Evolutionary conservation across 2,329 filamentous ascomycete genomes (phyloP).

Genomic region (Trichoderma pleuroti): DNA sequence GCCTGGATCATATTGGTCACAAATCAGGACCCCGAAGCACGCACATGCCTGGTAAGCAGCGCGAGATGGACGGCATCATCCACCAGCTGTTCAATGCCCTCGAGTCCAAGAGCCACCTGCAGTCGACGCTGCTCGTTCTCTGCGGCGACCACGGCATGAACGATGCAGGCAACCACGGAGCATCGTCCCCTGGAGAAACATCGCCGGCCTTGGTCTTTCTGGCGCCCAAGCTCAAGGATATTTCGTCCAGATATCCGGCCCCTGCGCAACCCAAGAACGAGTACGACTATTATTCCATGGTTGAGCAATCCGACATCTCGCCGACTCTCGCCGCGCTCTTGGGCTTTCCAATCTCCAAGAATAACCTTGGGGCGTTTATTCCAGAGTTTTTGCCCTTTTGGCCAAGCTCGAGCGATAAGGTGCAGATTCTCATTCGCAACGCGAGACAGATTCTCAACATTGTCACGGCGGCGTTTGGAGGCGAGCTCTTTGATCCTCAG

Average conservation of each 20-base stretch:
- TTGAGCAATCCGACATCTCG: conserved; percentile 94
- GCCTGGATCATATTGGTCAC: conserved; percentile 95
- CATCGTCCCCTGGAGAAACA: conserved; percentile 89
- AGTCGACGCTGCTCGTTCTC: conserved; percentile 77
- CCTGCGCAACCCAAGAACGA: conserved; percentile 62
- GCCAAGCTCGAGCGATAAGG: conserved; percentile 50
- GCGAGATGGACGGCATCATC: conserved; percentile 87
- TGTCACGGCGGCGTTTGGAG: conserved; percentile 67
- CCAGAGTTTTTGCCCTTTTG: conserved; percentile 75
- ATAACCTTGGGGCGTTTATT: conserved; percentile 86
- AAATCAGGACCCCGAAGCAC: conserved; percentile 86
- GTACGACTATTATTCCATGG: conserved; percentile 76
- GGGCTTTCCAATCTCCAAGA: conserved; percentile 82
- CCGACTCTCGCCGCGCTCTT: conserved; percentile 84
- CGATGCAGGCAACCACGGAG: conserved; percentile 93
- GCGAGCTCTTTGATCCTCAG: conserved; percentile 39
- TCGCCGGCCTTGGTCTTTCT: conserved; percentile 89
- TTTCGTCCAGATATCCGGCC: conserved; percentile 43
- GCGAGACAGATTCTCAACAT: conserved; percentile 76
- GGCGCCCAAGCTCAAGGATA: conserved; percentile 70
- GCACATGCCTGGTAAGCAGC: conserved; percentile 90
- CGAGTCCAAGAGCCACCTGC: conserved; percentile 63
- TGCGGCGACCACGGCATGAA: conserved; percentile 99
- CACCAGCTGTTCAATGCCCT: conserved; percentile 73
- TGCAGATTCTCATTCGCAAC: conserved; percentile 72